Evolutionary conservation across 169 alveolate species (phyloP).

Genomic region (Cystoisospora suis): DNA sequence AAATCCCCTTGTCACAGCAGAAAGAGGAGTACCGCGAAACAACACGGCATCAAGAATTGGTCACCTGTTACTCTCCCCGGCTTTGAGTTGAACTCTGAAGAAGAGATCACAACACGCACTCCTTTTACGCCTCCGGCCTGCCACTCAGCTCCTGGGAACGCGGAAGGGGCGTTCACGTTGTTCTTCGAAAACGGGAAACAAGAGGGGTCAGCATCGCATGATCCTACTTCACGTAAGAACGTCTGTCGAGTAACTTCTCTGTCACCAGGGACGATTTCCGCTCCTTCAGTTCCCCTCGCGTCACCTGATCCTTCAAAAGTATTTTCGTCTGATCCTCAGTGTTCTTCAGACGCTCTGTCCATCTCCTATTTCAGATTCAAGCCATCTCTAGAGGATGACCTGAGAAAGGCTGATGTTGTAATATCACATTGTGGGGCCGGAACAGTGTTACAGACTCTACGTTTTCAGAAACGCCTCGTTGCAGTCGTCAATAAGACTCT

Average conservation of each 20-base stretch:
- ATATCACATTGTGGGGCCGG: slow-evolving; percentile 61
- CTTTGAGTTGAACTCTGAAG: too few relatives aligned
- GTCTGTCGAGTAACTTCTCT: too few relatives aligned
- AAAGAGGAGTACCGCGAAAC: background rate
- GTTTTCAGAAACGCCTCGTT: slow-evolving; percentile 28
- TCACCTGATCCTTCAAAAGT: background rate
- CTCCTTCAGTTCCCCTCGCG: background rate
- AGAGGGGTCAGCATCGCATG: too few relatives aligned
- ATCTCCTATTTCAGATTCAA: slow-evolving; percentile 15
- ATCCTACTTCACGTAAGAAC: too few relatives aligned
- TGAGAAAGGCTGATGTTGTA: background rate
- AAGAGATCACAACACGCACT: too few relatives aligned
- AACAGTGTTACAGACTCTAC: slow-evolving; percentile 35
- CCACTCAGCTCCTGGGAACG: too few relatives aligned
- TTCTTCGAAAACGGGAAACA: too few relatives aligned
- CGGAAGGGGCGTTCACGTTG: too few relatives aligned
- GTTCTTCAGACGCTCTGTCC: background rate
- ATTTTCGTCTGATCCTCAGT: background rate
- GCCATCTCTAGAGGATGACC: background rate
- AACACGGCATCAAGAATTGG: background rate
- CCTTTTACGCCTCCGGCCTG: too few relatives aligned
- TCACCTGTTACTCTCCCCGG: too few relatives aligned
- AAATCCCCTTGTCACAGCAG: background rate
- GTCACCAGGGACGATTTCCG: too few relatives aligned
- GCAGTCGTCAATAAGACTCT: slow-evolving; percentile 35